Conservation (phyloP, 352 stramenopile genomes). For the Lagenidium giganteum region DNA sequence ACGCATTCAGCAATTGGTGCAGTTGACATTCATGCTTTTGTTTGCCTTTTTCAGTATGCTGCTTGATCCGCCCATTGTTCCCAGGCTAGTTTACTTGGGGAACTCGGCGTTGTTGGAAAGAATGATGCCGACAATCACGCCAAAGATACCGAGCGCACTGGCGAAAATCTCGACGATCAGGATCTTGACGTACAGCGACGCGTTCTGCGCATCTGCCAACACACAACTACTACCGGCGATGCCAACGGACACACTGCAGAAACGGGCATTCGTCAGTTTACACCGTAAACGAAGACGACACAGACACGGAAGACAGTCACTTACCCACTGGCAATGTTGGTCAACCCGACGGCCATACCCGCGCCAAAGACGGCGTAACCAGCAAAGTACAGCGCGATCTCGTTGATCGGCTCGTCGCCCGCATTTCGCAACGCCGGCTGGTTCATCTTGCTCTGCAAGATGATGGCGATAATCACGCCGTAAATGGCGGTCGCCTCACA, state of each 20-base stretch:
- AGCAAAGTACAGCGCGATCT: slow-evolving; percentile 91
- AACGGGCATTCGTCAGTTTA: no score
- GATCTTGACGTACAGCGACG: slow-evolving; percentile 99
- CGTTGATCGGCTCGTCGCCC: slow-evolving; percentile 67
- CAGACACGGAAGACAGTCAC: slow-evolving; percentile 5
- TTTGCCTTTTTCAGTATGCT: slow-evolving; percentile 6
- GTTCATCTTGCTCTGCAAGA: slow-evolving; percentile 97
- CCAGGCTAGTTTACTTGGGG: slow-evolving; percentile 53
- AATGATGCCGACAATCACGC: slow-evolving; percentile 98
- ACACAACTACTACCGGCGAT: slow-evolving; percentile 98
- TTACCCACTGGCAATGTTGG: slow-evolving; percentile 95
- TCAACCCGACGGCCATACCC: slow-evolving; percentile 96
- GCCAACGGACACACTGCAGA: slow-evolving; percentile 92
- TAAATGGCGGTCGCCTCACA: slow-evolving; percentile 99
- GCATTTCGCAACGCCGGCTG: slow-evolving; percentile 53
- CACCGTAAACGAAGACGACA: slow-evolving; percentile 1
- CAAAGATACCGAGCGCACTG: slow-evolving; percentile 98
- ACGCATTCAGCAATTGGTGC: no score
- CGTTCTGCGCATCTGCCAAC: slow-evolving; percentile 98
- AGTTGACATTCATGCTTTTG: background rate
- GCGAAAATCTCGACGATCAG: slow-evolving; percentile 99
- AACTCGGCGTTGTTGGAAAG: slow-evolving; percentile 96
- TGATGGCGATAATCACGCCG: slow-evolving; percentile 99
- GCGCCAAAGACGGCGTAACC: slow-evolving; percentile 98
- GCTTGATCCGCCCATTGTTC: background rate